phyloP scores from a whole-genome alignment of 495 filamentous ascomycete genomes.

The Staphylotrichum tortipilum region DNA sequence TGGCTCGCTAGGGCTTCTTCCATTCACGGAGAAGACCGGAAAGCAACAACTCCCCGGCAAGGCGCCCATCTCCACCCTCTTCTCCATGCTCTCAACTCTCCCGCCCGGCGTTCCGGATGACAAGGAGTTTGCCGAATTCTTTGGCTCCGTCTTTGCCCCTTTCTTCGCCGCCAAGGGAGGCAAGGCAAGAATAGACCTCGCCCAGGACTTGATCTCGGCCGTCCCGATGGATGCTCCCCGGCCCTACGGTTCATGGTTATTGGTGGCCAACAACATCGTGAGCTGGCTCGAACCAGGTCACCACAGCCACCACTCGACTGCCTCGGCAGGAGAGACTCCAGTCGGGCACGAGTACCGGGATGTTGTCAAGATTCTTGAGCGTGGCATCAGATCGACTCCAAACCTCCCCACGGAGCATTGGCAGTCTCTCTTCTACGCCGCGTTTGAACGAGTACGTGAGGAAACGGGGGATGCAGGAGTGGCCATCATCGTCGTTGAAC shows the following conservation, averaged over 20 bases:
- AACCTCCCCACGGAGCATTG: slow-evolving; percentile 44
- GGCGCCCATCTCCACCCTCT: slow-evolving; percentile 42
- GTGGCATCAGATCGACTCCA: slow-evolving; percentile 46
- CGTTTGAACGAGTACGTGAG: slow-evolving; percentile 48
- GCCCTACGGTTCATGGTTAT: slow-evolving; percentile 35
- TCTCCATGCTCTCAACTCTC: slow-evolving; percentile 37
- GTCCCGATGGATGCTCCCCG: slow-evolving; percentile 30
- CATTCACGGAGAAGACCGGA: slow-evolving; percentile 66
- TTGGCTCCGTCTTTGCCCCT: slow-evolving; percentile 34
- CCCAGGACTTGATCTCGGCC: slow-evolving; percentile 32
- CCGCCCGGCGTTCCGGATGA: slow-evolving; percentile 37
- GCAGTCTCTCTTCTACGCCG: slow-evolving; percentile 50
- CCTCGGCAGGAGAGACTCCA: slow-evolving; percentile 26
- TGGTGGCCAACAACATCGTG: slow-evolving; percentile 27
- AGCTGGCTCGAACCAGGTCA: slow-evolving; percentile 26
- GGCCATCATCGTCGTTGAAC: slow-evolving; percentile 57
- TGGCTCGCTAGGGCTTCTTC: slow-evolving; percentile 55
- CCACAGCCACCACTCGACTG: slow-evolving; percentile 24
- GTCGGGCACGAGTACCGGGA: slow-evolving; percentile 60
- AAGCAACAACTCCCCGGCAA: slow-evolving; percentile 31
- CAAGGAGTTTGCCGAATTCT: slow-evolving; percentile 32
- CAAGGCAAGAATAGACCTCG: slow-evolving; percentile 33
- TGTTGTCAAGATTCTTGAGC: slow-evolving; percentile 54
- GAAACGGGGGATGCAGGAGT: slow-evolving; percentile 60
- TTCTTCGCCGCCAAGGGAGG: slow-evolving; percentile 38